Evolutionary conservation across 768 basidiomycete genomes (phyloP).

Genomic region (Mrakia hoshinonis): DNA sequence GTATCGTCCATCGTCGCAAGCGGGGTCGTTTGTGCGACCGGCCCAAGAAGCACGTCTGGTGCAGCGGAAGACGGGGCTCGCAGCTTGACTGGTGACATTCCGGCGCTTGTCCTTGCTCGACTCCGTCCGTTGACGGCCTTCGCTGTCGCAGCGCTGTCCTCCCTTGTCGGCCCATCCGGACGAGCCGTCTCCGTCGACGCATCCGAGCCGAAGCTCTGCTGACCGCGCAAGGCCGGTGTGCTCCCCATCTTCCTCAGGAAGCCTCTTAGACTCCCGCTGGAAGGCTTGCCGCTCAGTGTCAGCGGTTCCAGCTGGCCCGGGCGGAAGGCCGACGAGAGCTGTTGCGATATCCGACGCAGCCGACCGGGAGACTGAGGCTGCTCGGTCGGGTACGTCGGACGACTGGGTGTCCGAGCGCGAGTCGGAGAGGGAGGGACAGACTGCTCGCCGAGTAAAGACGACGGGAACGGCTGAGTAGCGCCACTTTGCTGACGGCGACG

Average conservation of each 20-base stretch:
- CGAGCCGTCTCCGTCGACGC: conserved; percentile 52
- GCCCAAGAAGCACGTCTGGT: neutral
- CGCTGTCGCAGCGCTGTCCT: conserved; percentile 63
- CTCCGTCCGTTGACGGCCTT: conserved; percentile 73
- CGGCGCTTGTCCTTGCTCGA: neutral
- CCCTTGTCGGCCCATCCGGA: conserved; percentile 44
- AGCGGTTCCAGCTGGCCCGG: neutral
- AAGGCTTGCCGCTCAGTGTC: neutral
- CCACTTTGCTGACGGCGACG: conserved; percentile 6
- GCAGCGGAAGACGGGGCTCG: neutral
- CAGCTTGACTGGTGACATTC: neutral
- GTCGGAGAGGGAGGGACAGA: neutral
- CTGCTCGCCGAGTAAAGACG: neutral
- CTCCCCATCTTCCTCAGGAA: conserved; percentile 12
- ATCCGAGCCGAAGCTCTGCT: conserved; percentile 80
- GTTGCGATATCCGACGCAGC: neutral
- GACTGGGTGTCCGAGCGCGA: neutral
- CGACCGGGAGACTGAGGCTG: neutral
- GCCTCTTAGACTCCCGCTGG: neutral
- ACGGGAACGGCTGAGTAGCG: neutral
- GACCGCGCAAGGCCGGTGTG: conserved; percentile 53
- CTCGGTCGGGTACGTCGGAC: neutral
- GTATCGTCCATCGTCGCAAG: neutral
- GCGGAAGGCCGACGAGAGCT: neutral
- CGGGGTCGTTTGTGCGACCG: neutral